A percentile compares a stretch with the other conserved stretches of the same genome.
These are phyloP conservation scores for Aspergillus ibericus DNA, from an alignment of 2,329 filamentous ascomycete genomes.

Conservation along the genomic window DNA sequence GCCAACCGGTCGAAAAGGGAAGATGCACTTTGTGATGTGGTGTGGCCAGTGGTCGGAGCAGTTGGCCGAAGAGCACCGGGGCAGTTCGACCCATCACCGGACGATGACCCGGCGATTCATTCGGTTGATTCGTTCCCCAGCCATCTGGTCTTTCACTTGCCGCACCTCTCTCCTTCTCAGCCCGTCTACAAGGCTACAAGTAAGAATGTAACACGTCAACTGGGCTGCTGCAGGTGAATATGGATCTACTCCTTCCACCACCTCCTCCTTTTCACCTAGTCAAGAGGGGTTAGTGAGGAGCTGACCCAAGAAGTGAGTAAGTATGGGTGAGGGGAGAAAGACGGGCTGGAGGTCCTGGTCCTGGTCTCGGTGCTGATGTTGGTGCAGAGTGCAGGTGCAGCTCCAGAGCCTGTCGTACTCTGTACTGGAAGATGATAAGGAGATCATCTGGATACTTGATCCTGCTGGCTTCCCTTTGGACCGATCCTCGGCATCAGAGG, in stretches of 20 bases:
- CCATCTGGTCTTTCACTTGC: too few species aligned
- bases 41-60: neutral
- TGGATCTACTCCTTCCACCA: neutral
- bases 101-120: neutral
- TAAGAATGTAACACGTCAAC: conserved; percentile 15
- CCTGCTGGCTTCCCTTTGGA: neutral
- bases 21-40: neutral
- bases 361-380: neutral
- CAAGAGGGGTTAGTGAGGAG: neutral
- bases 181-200: conserved; percentile 3
- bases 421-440: neutral
- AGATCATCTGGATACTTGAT: neutral
- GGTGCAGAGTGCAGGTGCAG: neutral
- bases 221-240: conserved; percentile 5
- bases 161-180: too few species aligned
- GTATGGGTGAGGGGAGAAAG: neutral
- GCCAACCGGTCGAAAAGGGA: neutral
- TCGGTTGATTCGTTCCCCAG: neutral
- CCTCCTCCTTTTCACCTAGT: neutral
- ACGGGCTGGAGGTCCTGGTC: neutral
- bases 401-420: neutral
- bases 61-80: neutral
- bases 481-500: conserved; percentile 3
- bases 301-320: too few species aligned
- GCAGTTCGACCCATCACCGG: neutral